These are phyloP conservation scores for Madurella fahalii DNA, from an alignment of 2,329 filamentous ascomycete species.

Conservation along the genomic window DNA sequence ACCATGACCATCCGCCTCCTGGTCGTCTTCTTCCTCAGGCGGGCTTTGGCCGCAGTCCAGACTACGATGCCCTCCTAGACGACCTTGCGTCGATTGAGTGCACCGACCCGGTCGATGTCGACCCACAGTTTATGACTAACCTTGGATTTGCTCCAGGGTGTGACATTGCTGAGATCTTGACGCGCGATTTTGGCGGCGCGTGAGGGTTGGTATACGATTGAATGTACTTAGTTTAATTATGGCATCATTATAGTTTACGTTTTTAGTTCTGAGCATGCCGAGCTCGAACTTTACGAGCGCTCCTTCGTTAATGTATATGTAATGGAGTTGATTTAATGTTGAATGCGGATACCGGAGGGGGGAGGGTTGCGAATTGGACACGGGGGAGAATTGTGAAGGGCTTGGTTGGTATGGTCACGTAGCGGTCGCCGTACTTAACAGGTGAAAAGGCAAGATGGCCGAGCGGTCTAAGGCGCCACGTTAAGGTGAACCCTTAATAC, in stretches of 20 bases:
- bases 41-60: constrained; percentile 29
- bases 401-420: neutral
- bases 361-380: no score
- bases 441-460: constrained; percentile 19
- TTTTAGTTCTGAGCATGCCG: no score
- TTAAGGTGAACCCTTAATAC: constrained; percentile 22
- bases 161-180: constrained; percentile 43
- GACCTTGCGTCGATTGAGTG: constrained; percentile 50
- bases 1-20: constrained; percentile 2
- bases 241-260: no score
- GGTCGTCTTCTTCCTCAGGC: neutral
- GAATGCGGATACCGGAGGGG: no score
- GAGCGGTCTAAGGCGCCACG: constrained; percentile 24
- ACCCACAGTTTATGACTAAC: constrained; percentile 63
- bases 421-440: neutral
- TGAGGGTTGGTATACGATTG: constrained; percentile 8
- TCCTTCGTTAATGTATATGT: no score
- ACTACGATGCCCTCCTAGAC: constrained; percentile 51
- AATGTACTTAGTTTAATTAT: neutral
- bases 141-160: constrained; percentile 61
- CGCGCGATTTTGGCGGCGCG: constrained; percentile 35
- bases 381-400: neutral
- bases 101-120: constrained; percentile 47
- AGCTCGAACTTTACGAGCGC: no score
- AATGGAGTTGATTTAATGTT: no score